Evolutionary conservation across 305 asterid species (phyloP).

Genomic region (Fraxinus floribunda): DNA sequence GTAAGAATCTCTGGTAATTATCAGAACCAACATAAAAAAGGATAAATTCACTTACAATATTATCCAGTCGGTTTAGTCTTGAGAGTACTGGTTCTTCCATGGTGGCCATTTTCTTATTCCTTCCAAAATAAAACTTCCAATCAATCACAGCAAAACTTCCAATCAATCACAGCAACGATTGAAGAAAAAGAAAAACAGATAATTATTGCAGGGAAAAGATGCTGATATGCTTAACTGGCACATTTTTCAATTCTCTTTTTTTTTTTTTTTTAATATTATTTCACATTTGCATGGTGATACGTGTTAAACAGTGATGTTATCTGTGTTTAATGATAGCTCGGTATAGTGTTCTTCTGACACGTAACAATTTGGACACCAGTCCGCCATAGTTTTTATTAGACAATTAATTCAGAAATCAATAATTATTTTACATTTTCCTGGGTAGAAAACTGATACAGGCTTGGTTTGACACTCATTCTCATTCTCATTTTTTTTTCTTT

Average conservation of each 20-base stretch:
- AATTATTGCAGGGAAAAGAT: neutral
- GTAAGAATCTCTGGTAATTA: neutral
- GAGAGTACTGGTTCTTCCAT: conserved; percentile 12
- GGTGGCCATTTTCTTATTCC: neutral
- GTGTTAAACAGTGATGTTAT: neutral
- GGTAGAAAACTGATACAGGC: neutral
- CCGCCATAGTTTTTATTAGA: neutral
- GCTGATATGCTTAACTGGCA: neutral
- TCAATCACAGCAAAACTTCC: neutral
- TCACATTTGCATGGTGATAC: neutral
- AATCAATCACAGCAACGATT: neutral
- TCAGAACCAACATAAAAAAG: neutral
- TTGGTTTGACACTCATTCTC: too few relatives aligned
- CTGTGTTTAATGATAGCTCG: neutral
- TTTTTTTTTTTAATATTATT: neutral
- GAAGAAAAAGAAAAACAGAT: neutral
- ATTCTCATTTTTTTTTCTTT: too few relatives aligned
- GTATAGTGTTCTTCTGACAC: neutral
- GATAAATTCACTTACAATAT: neutral
- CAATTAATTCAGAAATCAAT: neutral
- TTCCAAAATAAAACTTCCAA: neutral
- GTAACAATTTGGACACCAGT: neutral
- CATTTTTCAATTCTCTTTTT: neutral
- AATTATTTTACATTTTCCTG: neutral
- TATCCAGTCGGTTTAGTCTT: conserved; percentile 16